Percentiles rank a stretch among this genome's conserved stretches.
phyloP scores from a whole-genome alignment of 805 yeast species.

The Spathaspora gorwiae region DNA sequence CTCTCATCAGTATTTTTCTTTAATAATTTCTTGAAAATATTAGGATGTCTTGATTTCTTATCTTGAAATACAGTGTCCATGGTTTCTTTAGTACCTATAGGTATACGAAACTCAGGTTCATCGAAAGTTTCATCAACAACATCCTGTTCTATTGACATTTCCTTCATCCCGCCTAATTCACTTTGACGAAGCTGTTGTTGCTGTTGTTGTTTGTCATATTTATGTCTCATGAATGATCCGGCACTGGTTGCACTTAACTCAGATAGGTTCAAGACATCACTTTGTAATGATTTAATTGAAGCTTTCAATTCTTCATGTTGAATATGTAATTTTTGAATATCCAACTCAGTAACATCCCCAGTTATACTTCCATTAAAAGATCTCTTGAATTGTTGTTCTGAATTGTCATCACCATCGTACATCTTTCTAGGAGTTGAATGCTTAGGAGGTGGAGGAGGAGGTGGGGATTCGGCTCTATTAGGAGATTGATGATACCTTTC shows the following conservation, averaged over 20 bases:
- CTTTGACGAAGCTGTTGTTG: constrained; percentile 14
- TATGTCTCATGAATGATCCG: constrained; percentile 77
- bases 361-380: not conserved
- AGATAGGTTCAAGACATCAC: constrained; percentile 47
- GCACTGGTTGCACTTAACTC: constrained; percentile 89
- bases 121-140: constrained; percentile 3
- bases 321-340: constrained; percentile 20
- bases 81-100: constrained; percentile 15
- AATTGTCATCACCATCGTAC: constrained; percentile 31
- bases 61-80: constrained; percentile 42
- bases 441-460: constrained; percentile 43
- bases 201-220: constrained; percentile 38
- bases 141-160: constrained; percentile 13
- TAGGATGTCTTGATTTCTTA: constrained; percentile 36
- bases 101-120: constrained; percentile 3
- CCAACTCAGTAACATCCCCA: constrained; percentile 19
- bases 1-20: constrained; percentile 25
- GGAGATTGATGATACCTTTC: constrained; percentile 6
- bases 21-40: constrained; percentile 42
- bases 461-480: constrained; percentile 19
- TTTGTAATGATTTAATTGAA: constrained; percentile 38
- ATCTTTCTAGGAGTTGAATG: constrained; percentile 20
- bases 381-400: not conserved
- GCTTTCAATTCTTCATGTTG: constrained; percentile 36
- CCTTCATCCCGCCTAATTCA: constrained; percentile 8